Evolutionary conservation across 768 basidiomycete species (phyloP), one percentile per base, ranked within the genome.

Genomic region (Rhodotorula taiwanensis): DNA sequence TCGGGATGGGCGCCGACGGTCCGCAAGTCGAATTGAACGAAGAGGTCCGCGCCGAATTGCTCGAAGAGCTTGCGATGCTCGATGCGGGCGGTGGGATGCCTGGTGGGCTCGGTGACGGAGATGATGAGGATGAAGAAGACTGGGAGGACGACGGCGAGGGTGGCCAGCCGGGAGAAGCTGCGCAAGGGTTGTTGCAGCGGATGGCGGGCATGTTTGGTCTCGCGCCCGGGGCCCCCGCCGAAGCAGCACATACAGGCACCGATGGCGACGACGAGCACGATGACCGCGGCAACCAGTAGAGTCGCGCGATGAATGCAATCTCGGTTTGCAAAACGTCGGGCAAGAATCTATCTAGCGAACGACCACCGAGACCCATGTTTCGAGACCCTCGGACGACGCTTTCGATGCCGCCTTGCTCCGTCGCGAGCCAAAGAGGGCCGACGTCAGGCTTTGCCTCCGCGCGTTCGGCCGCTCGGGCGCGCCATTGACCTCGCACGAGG

Each of bases 41-140:
- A 4, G 70, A 62, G 27, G 30, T 71, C 54, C 50, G 66, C 44
- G 61, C 45, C 25, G 55, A 62, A 58, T 42, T 71, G 57, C 43
- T 71, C 53, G 47, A 44, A 9, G 63, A 69, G 50, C 53, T 69
- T 28, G 67, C 64, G 48, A 28, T 41, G 52, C 45, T 61, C 34
- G 44, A 52, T 20, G 60, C 42, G 9, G 60, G 52, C 18, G 62
- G 62, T 9, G 70, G 52, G 58, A 71, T 75, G 43, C 75, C 67
- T 1, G 67, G 67, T 1, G 67, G 71, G 42, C 70, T 69, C 30
- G 66, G 71, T 11, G 77, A 77, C n/a, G 67, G 72, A 1, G 69
- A 66, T 2, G 64, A 43, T 1, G 47, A 52, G n/a, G 55, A 54
- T 5, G 58, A 58, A 2, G 58, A 47, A 41, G 52, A 53, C 1